Conservation (phyloP, 2,329 filamentous ascomycete species). For the Aspergillus awamori region DNA sequence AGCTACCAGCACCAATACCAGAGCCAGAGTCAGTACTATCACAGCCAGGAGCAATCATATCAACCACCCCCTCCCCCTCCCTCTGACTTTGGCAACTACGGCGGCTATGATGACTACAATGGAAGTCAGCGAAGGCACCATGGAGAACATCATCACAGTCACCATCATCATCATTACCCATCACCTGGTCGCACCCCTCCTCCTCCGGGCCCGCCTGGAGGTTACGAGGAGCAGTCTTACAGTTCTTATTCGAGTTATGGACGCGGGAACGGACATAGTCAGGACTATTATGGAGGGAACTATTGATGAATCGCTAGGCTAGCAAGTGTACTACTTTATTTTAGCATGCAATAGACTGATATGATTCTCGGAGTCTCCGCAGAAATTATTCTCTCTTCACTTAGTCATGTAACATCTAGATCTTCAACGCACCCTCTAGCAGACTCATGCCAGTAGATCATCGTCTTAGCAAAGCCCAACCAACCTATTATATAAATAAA, state of each 20-base stretch:
- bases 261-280: conserved; percentile 11
- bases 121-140: conserved; percentile 5
- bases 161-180: conserved; percentile 4
- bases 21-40: conserved; percentile 4
- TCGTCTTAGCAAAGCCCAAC: not conserved
- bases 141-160: conserved; percentile 1
- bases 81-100: not conserved
- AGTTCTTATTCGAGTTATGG: conserved; percentile 2
- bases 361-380: too few relatives aligned
- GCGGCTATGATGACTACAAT: not conserved
- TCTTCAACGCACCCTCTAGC: too few relatives aligned
- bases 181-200: not conserved
- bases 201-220: conserved; percentile 5
- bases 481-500: not conserved
- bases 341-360: too few relatives aligned
- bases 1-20: conserved; percentile 8
- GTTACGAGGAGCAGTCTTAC: conserved; percentile 10
- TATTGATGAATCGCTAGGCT: not conserved
- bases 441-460: too few relatives aligned
- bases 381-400: too few relatives aligned
- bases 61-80: not conserved
- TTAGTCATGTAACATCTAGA: too few relatives aligned
- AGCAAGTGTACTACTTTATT: too few relatives aligned
- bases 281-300: conserved; percentile 9
- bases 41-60: conserved; percentile 8